phyloP scores from a whole-genome alignment of 1,284 basidiomycete species.

The Psilocybe mexicana region DNA sequence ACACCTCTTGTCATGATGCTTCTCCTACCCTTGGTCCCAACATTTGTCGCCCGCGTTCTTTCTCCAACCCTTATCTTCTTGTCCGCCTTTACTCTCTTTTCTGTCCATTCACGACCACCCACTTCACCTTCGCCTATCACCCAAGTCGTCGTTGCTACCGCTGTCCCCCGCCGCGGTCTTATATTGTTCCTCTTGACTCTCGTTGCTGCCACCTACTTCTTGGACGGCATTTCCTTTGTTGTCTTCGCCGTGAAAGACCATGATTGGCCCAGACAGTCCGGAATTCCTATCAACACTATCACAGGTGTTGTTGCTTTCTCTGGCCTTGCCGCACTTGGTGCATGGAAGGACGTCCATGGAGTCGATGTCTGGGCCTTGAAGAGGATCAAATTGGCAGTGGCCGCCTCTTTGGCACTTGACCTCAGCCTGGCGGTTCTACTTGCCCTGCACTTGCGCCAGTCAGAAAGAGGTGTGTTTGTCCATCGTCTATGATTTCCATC shows the following conservation, averaged over 20 bases:
- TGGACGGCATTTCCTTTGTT: slow-evolving; percentile 77
- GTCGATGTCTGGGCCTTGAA: slow-evolving; percentile 68
- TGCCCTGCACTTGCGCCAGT: slow-evolving; percentile 41
- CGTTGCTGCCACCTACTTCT: slow-evolving; percentile 80
- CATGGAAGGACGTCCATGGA: slow-evolving; percentile 75
- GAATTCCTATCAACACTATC: slow-evolving; percentile 67
- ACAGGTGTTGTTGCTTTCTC: slow-evolving; percentile 67
- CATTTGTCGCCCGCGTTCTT: slow-evolving; percentile 59
- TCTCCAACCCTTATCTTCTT: slow-evolving; percentile 66
- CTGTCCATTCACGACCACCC: slow-evolving; percentile 47
- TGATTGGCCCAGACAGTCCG: slow-evolving; percentile 63
- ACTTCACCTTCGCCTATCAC: slow-evolving; percentile 65
- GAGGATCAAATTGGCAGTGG: slow-evolving; percentile 55
- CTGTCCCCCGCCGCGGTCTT: slow-evolving; percentile 67
- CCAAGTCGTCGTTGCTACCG: slow-evolving; percentile 70
- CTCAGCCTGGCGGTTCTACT: slow-evolving; percentile 57
- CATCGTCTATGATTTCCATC: slow-evolving; percentile 5
- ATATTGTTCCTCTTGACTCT: slow-evolving; percentile 72
- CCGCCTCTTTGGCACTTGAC: slow-evolving; percentile 57
- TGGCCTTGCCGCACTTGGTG: slow-evolving; percentile 67
- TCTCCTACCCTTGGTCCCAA: slow-evolving; percentile 33
- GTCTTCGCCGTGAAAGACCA: slow-evolving; percentile 63
- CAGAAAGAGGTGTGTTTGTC: slow-evolving; percentile 26
- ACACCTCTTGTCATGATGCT: slow-evolving; percentile 31
- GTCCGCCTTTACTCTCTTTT: slow-evolving; percentile 58